Conservation (phyloP, 495 filamentous ascomycete species). For the Podospora fimiseda region DNA sequence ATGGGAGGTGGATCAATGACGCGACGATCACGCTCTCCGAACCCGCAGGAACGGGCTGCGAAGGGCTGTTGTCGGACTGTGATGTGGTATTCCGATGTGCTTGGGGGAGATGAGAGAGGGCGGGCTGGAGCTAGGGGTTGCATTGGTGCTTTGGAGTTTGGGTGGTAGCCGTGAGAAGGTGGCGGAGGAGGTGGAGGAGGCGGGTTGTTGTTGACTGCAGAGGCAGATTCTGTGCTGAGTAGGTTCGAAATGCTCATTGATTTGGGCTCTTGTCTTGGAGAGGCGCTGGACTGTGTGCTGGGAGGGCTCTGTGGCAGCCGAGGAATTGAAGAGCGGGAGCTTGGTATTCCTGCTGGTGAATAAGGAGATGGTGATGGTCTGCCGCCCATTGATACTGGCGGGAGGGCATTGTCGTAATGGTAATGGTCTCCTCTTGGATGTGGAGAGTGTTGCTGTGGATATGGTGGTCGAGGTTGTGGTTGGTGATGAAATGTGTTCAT, state of each 20-base stretch:
- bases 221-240: conserved; percentile 31
- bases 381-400: conserved; percentile 8
- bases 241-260: conserved; percentile 43
- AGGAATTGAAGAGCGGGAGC: conserved; percentile 9
- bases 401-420: conserved; percentile 12
- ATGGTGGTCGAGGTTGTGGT: conserved; percentile 16
- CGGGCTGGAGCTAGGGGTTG: conserved; percentile 19
- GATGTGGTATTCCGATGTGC: conserved; percentile 43
- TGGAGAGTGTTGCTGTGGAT: conserved; percentile 19
- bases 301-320: conserved; percentile 21
- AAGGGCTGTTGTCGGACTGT: conserved; percentile 83
- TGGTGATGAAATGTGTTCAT: conserved; percentile 21
- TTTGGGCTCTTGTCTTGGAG: conserved; percentile 29
- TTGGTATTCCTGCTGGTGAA: conserved; percentile 3
- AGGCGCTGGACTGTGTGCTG: conserved; percentile 21
- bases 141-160: conserved; percentile 27
- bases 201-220: conserved; percentile 18
- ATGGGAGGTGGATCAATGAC: conserved; percentile 96
- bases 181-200: conserved; percentile 8
- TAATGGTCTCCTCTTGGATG: conserved; percentile 16
- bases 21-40: conserved; percentile 86
- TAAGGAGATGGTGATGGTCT: conserved; percentile 7
- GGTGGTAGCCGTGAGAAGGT: conserved; percentile 26
- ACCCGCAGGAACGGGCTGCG: conserved; percentile 87
- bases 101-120: conserved; percentile 4